phyloP scores from a whole-genome alignment of 805 yeast genomes.

The Ogataea nitratoaversa region DNA sequence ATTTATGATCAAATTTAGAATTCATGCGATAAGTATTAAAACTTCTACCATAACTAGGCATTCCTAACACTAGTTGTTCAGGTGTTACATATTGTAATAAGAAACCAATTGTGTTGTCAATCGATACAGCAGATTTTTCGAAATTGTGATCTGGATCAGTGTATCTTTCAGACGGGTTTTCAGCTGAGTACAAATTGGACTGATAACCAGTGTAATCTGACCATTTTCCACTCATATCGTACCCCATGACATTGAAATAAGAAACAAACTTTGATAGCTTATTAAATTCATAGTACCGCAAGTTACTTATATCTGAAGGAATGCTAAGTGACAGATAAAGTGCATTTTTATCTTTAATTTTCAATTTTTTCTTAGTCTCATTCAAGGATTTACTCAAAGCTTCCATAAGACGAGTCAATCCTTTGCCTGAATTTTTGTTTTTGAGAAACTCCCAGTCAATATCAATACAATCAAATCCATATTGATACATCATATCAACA shows the following conservation, averaged over 20 bases:
- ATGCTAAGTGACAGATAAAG: conserved; percentile 67
- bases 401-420: conserved; percentile 41
- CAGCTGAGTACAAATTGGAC: conserved; percentile 50
- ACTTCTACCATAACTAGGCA: conserved; percentile 77
- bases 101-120: conserved; percentile 38
- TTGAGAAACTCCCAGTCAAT: conserved; percentile 93
- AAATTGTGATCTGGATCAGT: conserved; percentile 7
- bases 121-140: conserved; percentile 33
- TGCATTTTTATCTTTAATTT: conserved; percentile 13
- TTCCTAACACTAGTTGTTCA: conserved; percentile 65
- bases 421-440: conserved; percentile 37
- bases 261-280: conserved; percentile 57
- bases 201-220: conserved; percentile 58
- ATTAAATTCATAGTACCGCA: conserved; percentile 39
- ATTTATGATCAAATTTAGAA: conserved; percentile 11
- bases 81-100: conserved; percentile 19
- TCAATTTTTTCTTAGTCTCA: no score
- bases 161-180: neutral
- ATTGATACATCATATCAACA: conserved; percentile 41
- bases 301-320: conserved; percentile 56
- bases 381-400: no score
- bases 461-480: conserved; percentile 86
- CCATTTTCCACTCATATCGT: conserved; percentile 85
- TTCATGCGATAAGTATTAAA: conserved; percentile 15
- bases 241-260: conserved; percentile 87